Evolutionary conservation across 1,139 yeast species (phyloP), one percentile per base, ranked within the genome.

Genomic region (Martiniozyma asiatica): DNA sequence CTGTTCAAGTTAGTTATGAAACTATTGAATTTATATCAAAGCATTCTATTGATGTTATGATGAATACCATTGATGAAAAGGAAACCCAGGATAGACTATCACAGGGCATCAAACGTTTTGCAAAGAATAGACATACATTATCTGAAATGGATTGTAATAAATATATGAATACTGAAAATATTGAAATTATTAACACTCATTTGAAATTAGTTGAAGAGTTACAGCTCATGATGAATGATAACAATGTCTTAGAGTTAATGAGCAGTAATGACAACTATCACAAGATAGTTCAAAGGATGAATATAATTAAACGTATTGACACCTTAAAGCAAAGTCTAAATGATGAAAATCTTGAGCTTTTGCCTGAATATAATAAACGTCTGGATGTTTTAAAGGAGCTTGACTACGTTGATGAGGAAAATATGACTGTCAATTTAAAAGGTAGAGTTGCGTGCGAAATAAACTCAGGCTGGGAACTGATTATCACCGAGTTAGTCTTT

Each of bases 281-380:
- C 2, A 66, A 64, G 25, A 58, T 71, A 19, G 62, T 68, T 29
- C 58, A 64, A 30, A 68, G 65, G 37, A 60, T 62, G 33, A 38
- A 50, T 22, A 50, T 80, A 22, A 61, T 65, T 34, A 47, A 53
- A 12, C 66, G 75, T 38, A 73, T 85, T 14, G 67, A 59, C 5
- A 55, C 62, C 1, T 55, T 85, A 42, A 70, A 74, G 44, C 63
- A 65, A 29, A 57, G 78, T 29, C 67, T 85, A 39, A 76, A 93
- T 1, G 94, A 82, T 39, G 94, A 87, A 43, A 92, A 87, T 45
- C 61, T 92, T 48, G 95, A 82, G 40, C 60, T 92, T 32, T 61
- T 89, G 27, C 98, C 98, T 1, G 96, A 89, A 51, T 89, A 89
- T 49, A 93, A 85, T 45, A 94, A 84, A 52, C 68, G 98, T 44